Conservation (phyloP, 2,329 filamentous ascomycete species). For the Trematosphaeria pertusa region DNA sequence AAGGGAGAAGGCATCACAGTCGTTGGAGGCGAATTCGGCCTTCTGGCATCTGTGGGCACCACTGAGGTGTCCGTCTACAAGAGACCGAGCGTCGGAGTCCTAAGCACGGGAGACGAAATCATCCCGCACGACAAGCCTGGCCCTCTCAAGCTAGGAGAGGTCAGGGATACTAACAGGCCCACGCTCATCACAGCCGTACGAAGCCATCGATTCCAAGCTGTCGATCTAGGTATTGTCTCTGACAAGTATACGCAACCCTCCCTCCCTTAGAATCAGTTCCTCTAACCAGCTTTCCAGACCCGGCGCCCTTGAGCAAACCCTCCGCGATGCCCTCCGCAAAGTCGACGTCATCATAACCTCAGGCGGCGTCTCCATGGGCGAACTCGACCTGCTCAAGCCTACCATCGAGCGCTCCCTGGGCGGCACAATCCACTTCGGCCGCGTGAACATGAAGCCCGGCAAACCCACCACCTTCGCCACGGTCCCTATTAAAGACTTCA, state of each 20-base stretch:
- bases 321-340: constrained; percentile 75
- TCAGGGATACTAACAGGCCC: constrained; percentile 91
- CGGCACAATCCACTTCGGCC: constrained; percentile 94
- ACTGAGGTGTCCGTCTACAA: constrained; percentile 74
- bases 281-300: constrained; percentile 54
- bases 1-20: constrained; percentile 85
- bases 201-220: constrained; percentile 76
- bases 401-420: constrained; percentile 90
- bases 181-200: constrained; percentile 80
- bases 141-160: constrained; percentile 76
- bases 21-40: constrained; percentile 87
- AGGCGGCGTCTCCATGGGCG: constrained; percentile 96
- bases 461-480: constrained; percentile 98
- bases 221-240: constrained; percentile 86
- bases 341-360: constrained; percentile 89
- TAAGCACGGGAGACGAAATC: constrained; percentile 96
- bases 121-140: constrained; percentile 73
- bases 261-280: neutral
- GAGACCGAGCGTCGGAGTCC: constrained; percentile 79
- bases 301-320: constrained; percentile 74
- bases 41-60: constrained; percentile 85
- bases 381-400: constrained; percentile 94
- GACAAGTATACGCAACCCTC: constrained; percentile 61
- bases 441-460: constrained; percentile 96
- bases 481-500: constrained; percentile 66